Evolutionary conservation across 2,329 filamentous ascomycete species (phyloP).

Genomic region (Fusarium guadeloupense): DNA sequence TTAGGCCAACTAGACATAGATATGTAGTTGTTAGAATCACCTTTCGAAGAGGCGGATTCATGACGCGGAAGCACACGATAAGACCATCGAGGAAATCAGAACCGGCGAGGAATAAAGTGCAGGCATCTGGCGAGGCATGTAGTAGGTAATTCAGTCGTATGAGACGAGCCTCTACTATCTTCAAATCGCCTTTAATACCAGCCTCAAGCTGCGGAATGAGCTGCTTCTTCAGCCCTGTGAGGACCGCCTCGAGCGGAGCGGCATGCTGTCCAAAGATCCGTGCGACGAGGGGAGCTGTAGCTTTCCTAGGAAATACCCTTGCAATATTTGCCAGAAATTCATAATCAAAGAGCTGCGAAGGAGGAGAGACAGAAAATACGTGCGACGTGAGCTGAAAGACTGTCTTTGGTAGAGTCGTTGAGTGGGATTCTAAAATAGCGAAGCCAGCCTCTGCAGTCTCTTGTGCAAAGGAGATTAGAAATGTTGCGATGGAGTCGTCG

Average conservation of each 20-base stretch:
- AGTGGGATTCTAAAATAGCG: constrained; percentile 49
- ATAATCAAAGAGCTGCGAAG: constrained; percentile 67
- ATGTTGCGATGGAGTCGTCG: constrained; percentile 68
- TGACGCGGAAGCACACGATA: constrained; percentile 69
- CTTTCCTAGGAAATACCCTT: constrained; percentile 72
- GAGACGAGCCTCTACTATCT: constrained; percentile 63
- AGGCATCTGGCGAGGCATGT: constrained; percentile 65
- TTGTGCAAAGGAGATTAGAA: constrained; percentile 74
- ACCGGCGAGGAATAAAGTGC: constrained; percentile 77
- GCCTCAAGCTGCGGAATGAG: constrained; percentile 71
- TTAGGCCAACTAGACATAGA: constrained; percentile 75
- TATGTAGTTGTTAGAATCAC: constrained; percentile 78
- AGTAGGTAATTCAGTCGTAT: constrained; percentile 70
- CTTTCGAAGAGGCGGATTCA: constrained; percentile 70
- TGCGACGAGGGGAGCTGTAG: constrained; percentile 60
- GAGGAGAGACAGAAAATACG: constrained; percentile 55
- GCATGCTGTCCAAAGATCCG: constrained; percentile 63
- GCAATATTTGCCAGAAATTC: constrained; percentile 74
- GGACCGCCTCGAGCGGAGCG: constrained; percentile 59
- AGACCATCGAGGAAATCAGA: constrained; percentile 88
- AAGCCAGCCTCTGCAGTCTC: constrained; percentile 56
- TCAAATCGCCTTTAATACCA: constrained; percentile 64
- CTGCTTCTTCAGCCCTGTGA: constrained; percentile 68
- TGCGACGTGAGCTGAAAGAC: constrained; percentile 72
- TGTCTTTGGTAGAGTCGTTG: constrained; percentile 64